Conservation (phyloP, 2,329 filamentous ascomycete species). For the Venturiaceae sp. region DNA sequence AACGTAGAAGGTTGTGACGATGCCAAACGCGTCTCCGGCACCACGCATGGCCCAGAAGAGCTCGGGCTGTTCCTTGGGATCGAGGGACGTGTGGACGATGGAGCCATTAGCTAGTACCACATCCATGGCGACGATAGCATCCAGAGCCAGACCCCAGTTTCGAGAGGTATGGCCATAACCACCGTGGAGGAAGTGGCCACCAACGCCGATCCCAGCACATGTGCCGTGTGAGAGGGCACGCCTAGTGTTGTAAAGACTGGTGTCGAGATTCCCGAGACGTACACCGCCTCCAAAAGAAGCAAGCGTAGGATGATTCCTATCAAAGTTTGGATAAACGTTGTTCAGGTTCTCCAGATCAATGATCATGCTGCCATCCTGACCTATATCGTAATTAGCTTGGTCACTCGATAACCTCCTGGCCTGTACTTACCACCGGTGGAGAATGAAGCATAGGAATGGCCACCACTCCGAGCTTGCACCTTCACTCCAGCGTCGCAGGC, state of each 20-base stretch:
- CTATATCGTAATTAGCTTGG: constrained; percentile 11
- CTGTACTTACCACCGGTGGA: constrained; percentile 26
- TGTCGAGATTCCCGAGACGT: constrained; percentile 31
- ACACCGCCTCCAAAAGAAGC: constrained; percentile 40
- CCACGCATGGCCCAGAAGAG: constrained; percentile 50
- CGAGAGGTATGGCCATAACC: constrained; percentile 49
- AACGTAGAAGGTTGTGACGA: constrained; percentile 48
- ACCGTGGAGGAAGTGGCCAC: constrained; percentile 44
- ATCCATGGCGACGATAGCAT: constrained; percentile 45
- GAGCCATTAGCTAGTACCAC: constrained; percentile 48
- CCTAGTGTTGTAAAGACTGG: constrained; percentile 23
- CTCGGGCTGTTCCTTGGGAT: constrained; percentile 36
- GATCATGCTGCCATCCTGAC: constrained; percentile 38
- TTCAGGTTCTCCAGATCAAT: constrained; percentile 39
- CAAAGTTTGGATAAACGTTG: constrained; percentile 28
- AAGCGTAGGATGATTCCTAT: constrained; percentile 22
- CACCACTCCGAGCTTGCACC: constrained; percentile 54
- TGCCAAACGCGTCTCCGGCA: constrained; percentile 46
- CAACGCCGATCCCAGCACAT: constrained; percentile 47
- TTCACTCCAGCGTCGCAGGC: constrained; percentile 36
- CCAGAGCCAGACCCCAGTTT: constrained; percentile 49
- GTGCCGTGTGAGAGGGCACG: constrained; percentile 41
- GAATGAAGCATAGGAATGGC: constrained; percentile 51
- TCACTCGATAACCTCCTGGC: background rate
- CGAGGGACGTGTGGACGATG: constrained; percentile 21